A percentile compares a stretch with the other conserved stretches of the same genome.
Conservation (phyloP, 129 eudicot species). For the Apium graveolens region DNA sequence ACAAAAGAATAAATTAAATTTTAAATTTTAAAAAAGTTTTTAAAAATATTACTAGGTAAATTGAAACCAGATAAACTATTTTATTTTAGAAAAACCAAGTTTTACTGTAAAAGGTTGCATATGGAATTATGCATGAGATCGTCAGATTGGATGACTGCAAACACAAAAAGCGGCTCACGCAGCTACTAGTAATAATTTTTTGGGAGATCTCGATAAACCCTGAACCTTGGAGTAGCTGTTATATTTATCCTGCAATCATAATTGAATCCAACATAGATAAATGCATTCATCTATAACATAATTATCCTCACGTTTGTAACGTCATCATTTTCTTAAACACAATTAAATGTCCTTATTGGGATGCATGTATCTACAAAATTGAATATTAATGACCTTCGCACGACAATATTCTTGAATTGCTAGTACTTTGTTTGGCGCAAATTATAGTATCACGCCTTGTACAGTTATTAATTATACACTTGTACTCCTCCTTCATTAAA, state of each 20-base stretch:
- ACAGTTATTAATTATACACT: no score
- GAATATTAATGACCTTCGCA: background rate
- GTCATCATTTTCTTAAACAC: constrained; percentile 2
- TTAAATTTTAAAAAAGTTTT: no score
- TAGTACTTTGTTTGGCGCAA: background rate
- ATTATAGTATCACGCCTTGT: background rate
- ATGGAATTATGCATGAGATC: background rate
- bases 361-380: background rate
- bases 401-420: background rate
- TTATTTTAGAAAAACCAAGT: no score
- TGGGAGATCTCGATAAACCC: background rate
- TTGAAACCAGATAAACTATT: no score
- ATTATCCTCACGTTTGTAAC: background rate
- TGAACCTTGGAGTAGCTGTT: background rate
- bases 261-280: background rate
- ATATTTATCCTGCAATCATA: background rate
- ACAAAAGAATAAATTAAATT: no score
- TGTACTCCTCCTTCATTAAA: no score
- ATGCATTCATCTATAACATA: background rate
- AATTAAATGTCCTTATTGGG: background rate
- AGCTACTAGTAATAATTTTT: background rate
- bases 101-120: no score
- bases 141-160: background rate
- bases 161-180: constrained; percentile 3
- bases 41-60: no score